Conservation (phyloP, 2,329 filamentous ascomycete species). For the Diplodia mutila region DNA sequence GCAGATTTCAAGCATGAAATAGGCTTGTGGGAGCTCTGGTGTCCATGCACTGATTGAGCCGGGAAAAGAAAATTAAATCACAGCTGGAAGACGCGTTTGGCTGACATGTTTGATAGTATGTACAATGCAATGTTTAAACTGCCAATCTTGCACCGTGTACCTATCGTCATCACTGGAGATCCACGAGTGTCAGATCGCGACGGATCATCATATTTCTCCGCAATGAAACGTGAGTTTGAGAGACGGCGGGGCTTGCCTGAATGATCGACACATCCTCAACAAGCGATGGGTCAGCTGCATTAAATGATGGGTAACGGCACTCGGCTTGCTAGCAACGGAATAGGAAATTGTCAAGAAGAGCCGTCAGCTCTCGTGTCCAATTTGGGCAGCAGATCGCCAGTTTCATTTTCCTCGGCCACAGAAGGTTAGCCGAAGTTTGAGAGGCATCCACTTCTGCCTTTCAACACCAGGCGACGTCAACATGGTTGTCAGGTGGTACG, state of each 20-base stretch:
- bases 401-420: not conserved
- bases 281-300: not conserved
- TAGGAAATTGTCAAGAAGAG: not conserved
- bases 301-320: not conserved
- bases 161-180: not conserved
- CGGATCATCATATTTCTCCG: not conserved
- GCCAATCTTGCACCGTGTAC: too few relatives aligned
- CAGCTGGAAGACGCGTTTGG: too few relatives aligned
- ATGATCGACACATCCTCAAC: not conserved
- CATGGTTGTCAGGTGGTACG: not conserved
- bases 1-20: not conserved
- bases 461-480: not conserved
- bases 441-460: not conserved
- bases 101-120: too few relatives aligned
- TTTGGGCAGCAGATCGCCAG: not conserved
- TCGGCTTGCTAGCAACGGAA: not conserved
- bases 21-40: too few relatives aligned
- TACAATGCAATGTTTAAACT: too few relatives aligned
- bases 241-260: not conserved
- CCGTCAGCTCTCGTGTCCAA: not conserved
- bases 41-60: too few relatives aligned
- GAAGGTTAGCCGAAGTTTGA: not conserved
- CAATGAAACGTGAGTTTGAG: not conserved
- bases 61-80: too few relatives aligned
- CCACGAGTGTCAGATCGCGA: not conserved